These are phyloP conservation scores for Colletotrichum melonis DNA, from an alignment of 2,329 filamentous ascomycete species.

Conservation along the genomic window DNA sequence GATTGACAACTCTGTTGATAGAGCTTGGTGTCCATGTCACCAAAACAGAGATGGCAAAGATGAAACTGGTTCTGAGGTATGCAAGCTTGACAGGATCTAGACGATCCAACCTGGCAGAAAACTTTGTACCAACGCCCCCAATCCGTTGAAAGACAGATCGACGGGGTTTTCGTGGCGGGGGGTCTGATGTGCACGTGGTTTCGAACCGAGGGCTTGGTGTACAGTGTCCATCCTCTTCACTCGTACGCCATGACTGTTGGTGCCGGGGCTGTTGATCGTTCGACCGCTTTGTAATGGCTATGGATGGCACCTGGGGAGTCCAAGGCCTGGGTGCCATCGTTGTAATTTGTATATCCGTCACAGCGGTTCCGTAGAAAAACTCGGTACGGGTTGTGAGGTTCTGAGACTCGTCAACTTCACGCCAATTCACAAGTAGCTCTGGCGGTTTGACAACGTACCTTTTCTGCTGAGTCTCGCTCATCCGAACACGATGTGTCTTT, in stretches of 20 bases:
- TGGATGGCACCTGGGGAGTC: slow-evolving; percentile 30
- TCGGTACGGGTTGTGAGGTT: slow-evolving; percentile 44
- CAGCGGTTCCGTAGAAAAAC: slow-evolving; percentile 60
- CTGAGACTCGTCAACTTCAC: slow-evolving; percentile 31
- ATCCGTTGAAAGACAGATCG: slow-evolving; percentile 34
- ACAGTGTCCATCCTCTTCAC: slow-evolving; percentile 14
- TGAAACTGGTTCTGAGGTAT: slow-evolving; percentile 70
- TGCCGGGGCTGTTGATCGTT: slow-evolving; percentile 21
- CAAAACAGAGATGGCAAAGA: slow-evolving; percentile 70
- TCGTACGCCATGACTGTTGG: slow-evolving; percentile 30
- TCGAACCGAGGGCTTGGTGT: slow-evolving; percentile 37
- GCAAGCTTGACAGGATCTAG: slow-evolving; percentile 70
- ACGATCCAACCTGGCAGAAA: slow-evolving; percentile 47
- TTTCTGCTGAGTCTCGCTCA: slow-evolving; percentile 45
- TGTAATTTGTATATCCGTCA: slow-evolving; percentile 62
- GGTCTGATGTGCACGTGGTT: slow-evolving; percentile 41
- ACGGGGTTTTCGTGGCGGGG: slow-evolving; percentile 20
- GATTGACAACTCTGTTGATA: slow-evolving; percentile 78
- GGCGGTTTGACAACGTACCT: slow-evolving; percentile 41
- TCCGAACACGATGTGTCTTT: slow-evolving; percentile 45
- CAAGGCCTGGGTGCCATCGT: slow-evolving; percentile 36
- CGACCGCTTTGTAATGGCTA: slow-evolving; percentile 15
- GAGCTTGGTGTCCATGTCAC: slow-evolving; percentile 75
- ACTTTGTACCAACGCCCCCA: not conserved
- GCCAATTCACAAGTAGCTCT: not conserved